These are phyloP conservation scores for Colletotrichum sp. DNA, from an alignment of 2,329 filamentous ascomycete genomes.

Conservation along the genomic window DNA sequence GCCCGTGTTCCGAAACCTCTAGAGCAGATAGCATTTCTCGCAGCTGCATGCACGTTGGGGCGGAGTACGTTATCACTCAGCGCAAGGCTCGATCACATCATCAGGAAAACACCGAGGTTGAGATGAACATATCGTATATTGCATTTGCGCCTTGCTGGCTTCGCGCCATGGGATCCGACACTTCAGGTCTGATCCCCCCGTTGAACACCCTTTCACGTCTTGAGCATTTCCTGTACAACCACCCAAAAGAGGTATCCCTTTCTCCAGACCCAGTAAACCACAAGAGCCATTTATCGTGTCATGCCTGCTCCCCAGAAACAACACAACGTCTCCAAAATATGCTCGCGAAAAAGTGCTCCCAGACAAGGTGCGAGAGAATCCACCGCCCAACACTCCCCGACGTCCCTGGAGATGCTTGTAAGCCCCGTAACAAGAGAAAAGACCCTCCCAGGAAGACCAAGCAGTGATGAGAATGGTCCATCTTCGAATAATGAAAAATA, in stretches of 20 bases:
- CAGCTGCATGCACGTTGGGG: neutral
- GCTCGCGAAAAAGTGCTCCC: conserved; percentile 21
- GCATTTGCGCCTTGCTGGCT: conserved; percentile 33
- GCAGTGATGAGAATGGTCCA: conserved; percentile 7
- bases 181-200: neutral
- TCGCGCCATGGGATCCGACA: conserved; percentile 10
- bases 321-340: conserved; percentile 13
- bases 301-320: conserved; percentile 18
- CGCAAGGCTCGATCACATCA: neutral
- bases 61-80: neutral
- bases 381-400: conserved; percentile 3
- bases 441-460: neutral
- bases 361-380: conserved; percentile 7
- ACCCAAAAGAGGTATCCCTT: conserved; percentile 18
- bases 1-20: neutral
- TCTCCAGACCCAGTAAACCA: conserved; percentile 7
- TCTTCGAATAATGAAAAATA: conserved; percentile 8
- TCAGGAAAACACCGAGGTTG: neutral
- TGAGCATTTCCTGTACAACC: conserved; percentile 22
- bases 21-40: neutral
- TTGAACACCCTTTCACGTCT: conserved; percentile 22
- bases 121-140: conserved; percentile 38
- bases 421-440: neutral
- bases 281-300: conserved; percentile 22
- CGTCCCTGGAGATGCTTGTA: neutral